phyloP scores from a whole-genome alignment of 805 yeast species.

The Kodamaea kakaduensis region DNA sequence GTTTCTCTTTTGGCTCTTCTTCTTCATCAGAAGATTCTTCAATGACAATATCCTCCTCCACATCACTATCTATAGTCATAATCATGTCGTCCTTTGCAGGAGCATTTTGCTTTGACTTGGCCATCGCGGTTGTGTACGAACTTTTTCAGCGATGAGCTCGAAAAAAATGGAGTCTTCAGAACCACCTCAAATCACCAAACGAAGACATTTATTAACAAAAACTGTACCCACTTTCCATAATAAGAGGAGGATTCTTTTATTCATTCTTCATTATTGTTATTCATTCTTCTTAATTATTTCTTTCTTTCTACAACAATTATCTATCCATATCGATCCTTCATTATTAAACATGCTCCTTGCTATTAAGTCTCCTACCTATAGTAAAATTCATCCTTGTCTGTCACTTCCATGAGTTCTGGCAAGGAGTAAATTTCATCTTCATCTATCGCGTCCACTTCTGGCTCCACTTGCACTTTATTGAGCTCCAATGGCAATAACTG shows the following conservation, averaged over 20 bases:
- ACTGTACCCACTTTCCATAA: not conserved
- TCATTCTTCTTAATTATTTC: not conserved
- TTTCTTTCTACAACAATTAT: not conserved
- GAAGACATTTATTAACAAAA: too few relatives aligned
- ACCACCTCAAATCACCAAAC: too few relatives aligned
- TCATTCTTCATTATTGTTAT: not conserved
- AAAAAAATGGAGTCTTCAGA: constrained; percentile 1
- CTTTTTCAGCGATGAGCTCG: constrained; percentile 10
- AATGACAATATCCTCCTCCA: constrained; percentile 41
- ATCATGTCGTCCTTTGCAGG: constrained; percentile 49
- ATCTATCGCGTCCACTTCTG: constrained; percentile 22
- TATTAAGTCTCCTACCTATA: constrained; percentile 11
- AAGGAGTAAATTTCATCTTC: constrained; percentile 29
- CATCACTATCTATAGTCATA: constrained; percentile 76
- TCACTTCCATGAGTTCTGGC: constrained; percentile 20
- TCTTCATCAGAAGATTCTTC: constrained; percentile 25
- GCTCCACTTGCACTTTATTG: constrained; percentile 15
- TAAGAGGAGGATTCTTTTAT: too few relatives aligned
- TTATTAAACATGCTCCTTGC: not conserved
- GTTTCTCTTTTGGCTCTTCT: constrained; percentile 21
- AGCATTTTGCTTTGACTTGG: constrained; percentile 10
- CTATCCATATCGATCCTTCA: not conserved
- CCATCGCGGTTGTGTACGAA: constrained; percentile 8
- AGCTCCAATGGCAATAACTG: constrained; percentile 38
- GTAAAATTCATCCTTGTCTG: constrained; percentile 20